Conservation (phyloP, 1,284 basidiomycete species). For the Moesziomyces sp. region DNA sequence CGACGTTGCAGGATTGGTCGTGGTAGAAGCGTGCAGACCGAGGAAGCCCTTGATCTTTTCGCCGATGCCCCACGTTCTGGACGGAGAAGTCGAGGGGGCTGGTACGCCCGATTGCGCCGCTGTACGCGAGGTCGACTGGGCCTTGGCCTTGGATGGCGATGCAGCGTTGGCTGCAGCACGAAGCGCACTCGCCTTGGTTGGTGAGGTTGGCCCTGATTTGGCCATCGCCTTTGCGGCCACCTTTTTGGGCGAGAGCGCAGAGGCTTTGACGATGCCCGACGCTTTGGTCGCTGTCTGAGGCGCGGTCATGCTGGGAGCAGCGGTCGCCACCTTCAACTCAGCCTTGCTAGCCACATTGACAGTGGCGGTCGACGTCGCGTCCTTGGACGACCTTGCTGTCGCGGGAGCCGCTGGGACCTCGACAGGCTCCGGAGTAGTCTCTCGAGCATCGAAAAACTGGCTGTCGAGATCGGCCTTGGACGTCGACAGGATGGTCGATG, state of each 20-base stretch:
- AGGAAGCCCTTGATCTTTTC: constrained; percentile 57
- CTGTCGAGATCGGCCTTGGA: constrained; percentile 26
- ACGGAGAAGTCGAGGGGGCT: constrained; percentile 34
- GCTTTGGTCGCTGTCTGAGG: constrained; percentile 11
- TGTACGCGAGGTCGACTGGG: constrained; percentile 15
- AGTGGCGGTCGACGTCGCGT: not conserved
- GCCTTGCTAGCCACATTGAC: not conserved
- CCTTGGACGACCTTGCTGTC: not conserved
- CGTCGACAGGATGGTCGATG: constrained; percentile 18
- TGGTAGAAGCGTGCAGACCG: constrained; percentile 45
- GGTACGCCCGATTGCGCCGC: constrained; percentile 21
- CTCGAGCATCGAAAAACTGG: constrained; percentile 46
- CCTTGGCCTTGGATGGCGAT: constrained; percentile 34
- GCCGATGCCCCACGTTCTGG: constrained; percentile 46
- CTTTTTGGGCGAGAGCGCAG: constrained; percentile 43
- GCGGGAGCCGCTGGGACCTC: constrained; percentile 3
- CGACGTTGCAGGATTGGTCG: constrained; percentile 20
- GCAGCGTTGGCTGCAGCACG: constrained; percentile 35
- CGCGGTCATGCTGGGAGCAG: not conserved
- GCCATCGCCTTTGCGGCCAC: constrained; percentile 37
- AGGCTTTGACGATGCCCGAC: constrained; percentile 15
- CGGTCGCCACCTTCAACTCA: constrained; percentile 6
- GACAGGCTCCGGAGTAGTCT: constrained; percentile 24
- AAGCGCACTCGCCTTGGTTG: constrained; percentile 38
- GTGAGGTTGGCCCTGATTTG: constrained; percentile 38